Base-by-base conservation (phyloP, 768 basidiomycete species). In the Panaeolus cyanescens region DNA sequence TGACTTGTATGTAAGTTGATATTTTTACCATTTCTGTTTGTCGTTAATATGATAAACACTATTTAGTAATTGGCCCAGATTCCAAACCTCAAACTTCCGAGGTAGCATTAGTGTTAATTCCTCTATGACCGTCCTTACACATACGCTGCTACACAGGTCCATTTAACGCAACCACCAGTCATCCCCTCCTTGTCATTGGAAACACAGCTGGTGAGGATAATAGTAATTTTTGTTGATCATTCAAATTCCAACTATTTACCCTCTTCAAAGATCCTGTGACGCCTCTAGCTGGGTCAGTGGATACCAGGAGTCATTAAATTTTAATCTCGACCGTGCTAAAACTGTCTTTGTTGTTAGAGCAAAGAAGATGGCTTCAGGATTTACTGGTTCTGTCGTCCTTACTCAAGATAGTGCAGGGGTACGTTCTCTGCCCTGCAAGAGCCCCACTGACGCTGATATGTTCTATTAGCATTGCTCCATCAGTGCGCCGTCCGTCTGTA, bases 401-500 rank as follows among this genome's bases (percentile, higher is more conserved):
- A 79, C 76, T 5, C 79, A 80, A 60, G 76, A 80, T 22, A 78
- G 77, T 7, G 65, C 75, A 15, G 79, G 79, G 7, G 79, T 81
- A 67, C 31, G 74, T 67, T 31, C 13, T 30, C 19, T n/a, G n/a
- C n/a, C n/a, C n/a, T n/a, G n/a, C n/a, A n/a, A n/a, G n/a, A n/a
- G n/a, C n/a, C n/a, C n/a, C n/a, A n/a, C n/a, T n/a, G n/a, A n/a
- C n/a, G n/a, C n/a, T n/a, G 7, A 79, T 81, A 67, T 28, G 74
- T 67, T 31, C 13, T 30, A 17, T n/a, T 32, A 78, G 74, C 78
- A 80, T 62, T 67, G 64, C 36, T 79, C 79, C 6, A 22, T 73
- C 20, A 56, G 64, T 17, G 73, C 68, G 7, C 64, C 67, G 19
- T 79, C 77, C 12, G 45, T 64, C 8, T 79, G 78, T 67, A 74